Base-by-base conservation (phyloP, 1,139 yeast species). In the Suhomyces panamericanus region DNA sequence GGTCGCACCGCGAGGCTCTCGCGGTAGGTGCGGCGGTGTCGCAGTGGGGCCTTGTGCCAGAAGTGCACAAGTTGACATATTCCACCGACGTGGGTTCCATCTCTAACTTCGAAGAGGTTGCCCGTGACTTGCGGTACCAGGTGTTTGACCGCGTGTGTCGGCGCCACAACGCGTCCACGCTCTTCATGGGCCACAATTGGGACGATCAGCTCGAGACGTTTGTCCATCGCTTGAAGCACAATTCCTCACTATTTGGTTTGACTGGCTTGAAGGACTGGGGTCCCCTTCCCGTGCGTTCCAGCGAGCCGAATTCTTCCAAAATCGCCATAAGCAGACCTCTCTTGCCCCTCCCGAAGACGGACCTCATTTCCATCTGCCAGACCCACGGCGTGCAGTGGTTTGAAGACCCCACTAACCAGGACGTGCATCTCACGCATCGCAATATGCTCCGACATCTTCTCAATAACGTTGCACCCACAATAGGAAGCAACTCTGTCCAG, bases 171-270 rank as follows among this genome's bases (percentile, higher is more conserved):
- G 63, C 66, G 14, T 35, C 58, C 0, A 57, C 70, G 29, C 49
- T 87, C 10, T 60, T 82, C 38, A 66, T 83, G 41, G 96, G 86
- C 0, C 96, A 87, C 57, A 87, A 81, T 52, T 57, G 70, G 41
- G 82, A 86, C 56, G 96, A 87, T 58, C 90, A 85, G 56, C 48
- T 84, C 11, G 96, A 87, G 56, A 85, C 95, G 0, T 81, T 78
- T 52, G 53, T 84, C 17, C 72, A 81, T 59, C 62, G 95, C 33
- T 63, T 85, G 35, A 60, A 70, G 20, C 65, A 69, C 24, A 77
- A 81, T 34, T 80, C 87, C 14, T 73, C 87, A 0, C 52, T 83
- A 8, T 78, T 75, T 58, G 95, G 95, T 0, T 66, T 85, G 12
- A 67, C 59, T 3, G 79, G 81, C 0, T 67, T 78, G 51, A 57